A percentile compares a stretch with the other conserved stretches of the same genome.
Evolutionary conservation across 1,284 basidiomycete genomes (phyloP).

Genomic region (Naganishia albida): DNA sequence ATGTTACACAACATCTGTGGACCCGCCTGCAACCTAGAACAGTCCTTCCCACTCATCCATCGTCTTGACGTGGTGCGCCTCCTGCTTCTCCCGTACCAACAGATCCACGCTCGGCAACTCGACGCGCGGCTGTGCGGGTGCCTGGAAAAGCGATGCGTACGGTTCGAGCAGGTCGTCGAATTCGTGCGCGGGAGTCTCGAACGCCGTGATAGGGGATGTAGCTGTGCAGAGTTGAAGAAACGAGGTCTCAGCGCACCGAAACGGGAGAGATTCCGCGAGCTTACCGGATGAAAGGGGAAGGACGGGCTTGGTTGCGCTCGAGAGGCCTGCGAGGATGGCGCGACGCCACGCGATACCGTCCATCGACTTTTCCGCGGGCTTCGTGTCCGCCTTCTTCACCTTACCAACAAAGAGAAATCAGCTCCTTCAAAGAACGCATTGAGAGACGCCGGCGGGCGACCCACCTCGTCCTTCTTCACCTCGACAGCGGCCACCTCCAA

Average conservation of each 20-base stretch:
- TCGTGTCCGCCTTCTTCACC: neutral
- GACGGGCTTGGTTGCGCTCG: constrained; percentile 63
- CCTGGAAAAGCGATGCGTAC: constrained; percentile 44
- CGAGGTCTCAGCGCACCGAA: neutral
- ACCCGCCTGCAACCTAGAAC: no score
- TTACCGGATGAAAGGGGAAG: constrained; percentile 57
- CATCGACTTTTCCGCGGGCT: neutral
- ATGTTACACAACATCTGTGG: no score
- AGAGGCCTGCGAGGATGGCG: constrained; percentile 69
- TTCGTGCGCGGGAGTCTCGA: constrained; percentile 40
- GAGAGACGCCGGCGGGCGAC: no score
- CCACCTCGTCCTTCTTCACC: constrained; percentile 38
- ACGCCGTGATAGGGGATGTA: constrained; percentile 36
- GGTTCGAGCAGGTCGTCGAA: constrained; percentile 51
- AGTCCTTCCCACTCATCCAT: constrained; percentile 52
- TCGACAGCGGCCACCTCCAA: constrained; percentile 53
- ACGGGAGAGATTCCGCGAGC: constrained; percentile 37
- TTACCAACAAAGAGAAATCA: neutral
- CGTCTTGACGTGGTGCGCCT: constrained; percentile 14
- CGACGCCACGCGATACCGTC: constrained; percentile 64
- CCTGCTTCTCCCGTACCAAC: constrained; percentile 37
- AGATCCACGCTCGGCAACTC: constrained; percentile 38
- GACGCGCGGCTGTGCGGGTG: constrained; percentile 39
- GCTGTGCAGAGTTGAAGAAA: constrained; percentile 32
- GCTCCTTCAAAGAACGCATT: no score